Conservation (phyloP, 768 basidiomycete genomes). For the Calocera cornea region DNA sequence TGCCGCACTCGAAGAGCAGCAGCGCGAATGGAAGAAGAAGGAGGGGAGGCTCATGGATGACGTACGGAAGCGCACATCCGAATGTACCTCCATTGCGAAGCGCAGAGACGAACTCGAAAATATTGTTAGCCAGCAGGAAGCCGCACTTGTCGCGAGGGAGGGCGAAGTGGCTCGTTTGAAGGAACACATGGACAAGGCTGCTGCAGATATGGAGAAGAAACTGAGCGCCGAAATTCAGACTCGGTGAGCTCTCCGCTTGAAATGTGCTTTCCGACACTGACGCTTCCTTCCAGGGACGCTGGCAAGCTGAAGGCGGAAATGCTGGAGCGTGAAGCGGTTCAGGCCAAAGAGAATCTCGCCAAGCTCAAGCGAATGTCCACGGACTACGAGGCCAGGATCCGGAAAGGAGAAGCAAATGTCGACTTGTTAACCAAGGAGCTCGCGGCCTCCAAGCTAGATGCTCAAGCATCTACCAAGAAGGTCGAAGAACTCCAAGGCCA, state of each 20-base stretch:
- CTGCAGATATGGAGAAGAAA: constrained; percentile 59
- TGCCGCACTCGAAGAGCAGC: constrained; percentile 63
- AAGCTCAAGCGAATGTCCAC: constrained; percentile 64
- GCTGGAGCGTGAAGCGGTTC: constrained; percentile 54
- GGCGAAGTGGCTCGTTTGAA: constrained; percentile 63
- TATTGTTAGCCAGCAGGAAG: constrained; percentile 54
- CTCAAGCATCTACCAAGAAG: constrained; percentile 41
- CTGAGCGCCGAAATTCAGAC: constrained; percentile 49
- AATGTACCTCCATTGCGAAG: constrained; percentile 42
- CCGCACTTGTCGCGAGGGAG: constrained; percentile 53
- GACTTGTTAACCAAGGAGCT: constrained; percentile 40
- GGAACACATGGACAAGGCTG: constrained; percentile 52
- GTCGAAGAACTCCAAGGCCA: constrained; percentile 56
- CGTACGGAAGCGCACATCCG: constrained; percentile 42
- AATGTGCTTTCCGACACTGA: constrained; percentile 5
- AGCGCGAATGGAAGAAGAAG: constrained; percentile 47
- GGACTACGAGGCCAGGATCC: constrained; percentile 61
- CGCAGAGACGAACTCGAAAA: constrained; percentile 52
- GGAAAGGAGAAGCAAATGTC: constrained; percentile 66
- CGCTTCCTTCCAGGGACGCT: constrained; percentile 38
- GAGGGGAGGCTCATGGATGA: constrained; percentile 53
- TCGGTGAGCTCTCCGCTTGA: constrained; percentile 35
- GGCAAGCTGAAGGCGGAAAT: constrained; percentile 44
- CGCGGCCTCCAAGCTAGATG: constrained; percentile 40
- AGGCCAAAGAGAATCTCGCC: constrained; percentile 59